Evolutionary conservation across 345 rosid species (phyloP), one percentile per base, ranked within the genome.

Genomic region (Aquilaria malaccensis): DNA sequence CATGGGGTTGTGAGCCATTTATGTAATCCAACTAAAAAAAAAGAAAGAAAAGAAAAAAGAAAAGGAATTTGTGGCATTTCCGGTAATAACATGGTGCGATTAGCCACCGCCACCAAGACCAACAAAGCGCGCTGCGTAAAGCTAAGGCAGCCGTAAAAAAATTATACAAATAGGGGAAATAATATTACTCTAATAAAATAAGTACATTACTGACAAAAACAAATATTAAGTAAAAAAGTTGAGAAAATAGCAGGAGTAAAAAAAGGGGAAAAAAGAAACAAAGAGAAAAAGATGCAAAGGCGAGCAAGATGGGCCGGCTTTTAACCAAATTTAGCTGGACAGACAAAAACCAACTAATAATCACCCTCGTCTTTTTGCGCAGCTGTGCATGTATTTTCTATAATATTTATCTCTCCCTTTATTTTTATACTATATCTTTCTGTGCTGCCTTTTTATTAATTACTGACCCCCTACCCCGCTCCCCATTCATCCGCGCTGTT

Each of bases 241-340:
- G 11, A 59, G 7, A 11, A 33, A 15, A 7, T 37, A 37, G 43
- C 22, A 37, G 43, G 43, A 7, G 43, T 4, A 2, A 37, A 37
- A 37, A 37, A 2, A 37, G 43, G 7, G 7, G 7, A 9, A 13
- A 13, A 13, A 22, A 65, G 7, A 33, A 31, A 22, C 22, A 22
- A 57, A 50, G 63, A 37, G 54, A 52, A 33, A 37, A 10, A 33
- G 45, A 59, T 2, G 50, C 10, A 58, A 65, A 64, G 84, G 31
- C 73, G 80, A 65, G 67, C 81, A 59, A 54, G 69, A 53, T 56
- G 79, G 75, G 69, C 76, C 78, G 71, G 79, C 75, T 67, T 67
- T 65, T 74, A 83, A 76, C 79, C 70, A 76, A 76, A 72, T 67
- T 62, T 79, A 64, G 89, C 70, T 70, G 81, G 78, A 83, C 77